These are phyloP conservation scores for Scopulariopsis brevicaulis DNA, from an alignment of 2,329 filamentous ascomycete species.

Conservation along the genomic window DNA sequence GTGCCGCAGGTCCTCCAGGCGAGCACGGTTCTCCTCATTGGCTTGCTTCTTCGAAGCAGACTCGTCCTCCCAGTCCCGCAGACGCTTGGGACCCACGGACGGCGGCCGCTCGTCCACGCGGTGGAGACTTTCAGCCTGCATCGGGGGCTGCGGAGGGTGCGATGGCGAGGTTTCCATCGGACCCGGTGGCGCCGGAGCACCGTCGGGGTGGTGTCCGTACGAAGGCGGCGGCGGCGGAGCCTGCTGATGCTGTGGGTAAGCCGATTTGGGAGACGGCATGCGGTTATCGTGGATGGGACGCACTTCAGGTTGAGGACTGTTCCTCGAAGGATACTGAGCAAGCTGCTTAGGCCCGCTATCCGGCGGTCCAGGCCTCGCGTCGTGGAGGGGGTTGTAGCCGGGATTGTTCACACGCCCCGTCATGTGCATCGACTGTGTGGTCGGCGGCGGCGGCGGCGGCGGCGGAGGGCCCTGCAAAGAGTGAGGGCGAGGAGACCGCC, in stretches of 20 bases:
- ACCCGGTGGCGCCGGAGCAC: slow-evolving; percentile 27
- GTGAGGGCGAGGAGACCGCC: slow-evolving; percentile 44
- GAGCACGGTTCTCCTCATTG: slow-evolving; percentile 77
- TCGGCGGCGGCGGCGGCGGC: slow-evolving; percentile 29
- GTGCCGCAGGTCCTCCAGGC: slow-evolving; percentile 73
- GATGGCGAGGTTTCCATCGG: slow-evolving; percentile 51
- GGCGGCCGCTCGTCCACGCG: slow-evolving; percentile 59
- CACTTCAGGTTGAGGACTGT: slow-evolving; percentile 75
- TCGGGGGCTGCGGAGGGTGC: slow-evolving; percentile 19
- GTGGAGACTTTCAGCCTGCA: slow-evolving; percentile 56
- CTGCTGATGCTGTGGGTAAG: slow-evolving; percentile 66
- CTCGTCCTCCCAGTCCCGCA: slow-evolving; percentile 89
- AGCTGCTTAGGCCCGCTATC: slow-evolving; percentile 7
- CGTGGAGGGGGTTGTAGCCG: slow-evolving; percentile 44
- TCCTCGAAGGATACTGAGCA: slow-evolving; percentile 59
- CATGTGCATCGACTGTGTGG: slow-evolving; percentile 23
- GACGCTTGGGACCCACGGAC: slow-evolving; percentile 72
- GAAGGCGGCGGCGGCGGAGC: slow-evolving; percentile 19
- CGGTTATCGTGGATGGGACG: slow-evolving; percentile 73
- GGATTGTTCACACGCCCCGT: slow-evolving; percentile 42
- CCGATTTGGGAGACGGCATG: slow-evolving; percentile 82
- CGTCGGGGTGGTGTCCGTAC: slow-evolving; percentile 64
- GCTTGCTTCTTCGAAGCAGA: slow-evolving; percentile 70
- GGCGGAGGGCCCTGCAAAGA: slow-evolving; percentile 38
- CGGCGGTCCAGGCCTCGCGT: slow-evolving; percentile 11